Conservation (phyloP, 1,284 basidiomycete species). For the Pholiota adiposa region DNA sequence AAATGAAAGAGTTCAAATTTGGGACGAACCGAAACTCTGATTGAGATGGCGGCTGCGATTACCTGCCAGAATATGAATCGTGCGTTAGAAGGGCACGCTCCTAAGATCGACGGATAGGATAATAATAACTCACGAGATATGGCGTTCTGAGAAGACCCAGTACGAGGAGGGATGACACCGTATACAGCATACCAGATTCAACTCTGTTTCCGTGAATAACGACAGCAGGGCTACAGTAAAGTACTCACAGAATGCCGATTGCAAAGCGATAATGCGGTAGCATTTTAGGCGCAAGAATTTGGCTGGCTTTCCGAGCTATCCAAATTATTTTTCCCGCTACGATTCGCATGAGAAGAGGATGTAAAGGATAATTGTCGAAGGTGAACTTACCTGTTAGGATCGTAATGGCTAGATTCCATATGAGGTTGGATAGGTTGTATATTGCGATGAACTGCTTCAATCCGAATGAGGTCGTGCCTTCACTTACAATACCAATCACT, state of each 20-base stretch:
- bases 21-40: neutral
- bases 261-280: slow-evolving; percentile 23
- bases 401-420: slow-evolving; percentile 23
- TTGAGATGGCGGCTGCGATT: neutral
- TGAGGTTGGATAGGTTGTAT: slow-evolving; percentile 21
- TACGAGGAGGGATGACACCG: slow-evolving; percentile 17
- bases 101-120: too few relatives aligned
- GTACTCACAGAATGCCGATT: slow-evolving; percentile 25
- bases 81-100: too few relatives aligned
- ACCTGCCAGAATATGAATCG: neutral
- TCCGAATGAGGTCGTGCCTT: slow-evolving; percentile 19
- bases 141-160: slow-evolving; percentile 17
- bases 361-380: neutral
- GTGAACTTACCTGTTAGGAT: slow-evolving; percentile 21
- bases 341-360: too few relatives aligned
- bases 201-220: slow-evolving; percentile 16
- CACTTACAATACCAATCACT: slow-evolving; percentile 27
- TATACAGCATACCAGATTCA: slow-evolving; percentile 29
- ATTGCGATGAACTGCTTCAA: slow-evolving; percentile 23
- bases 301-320: slow-evolving; percentile 24
- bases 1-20: neutral
- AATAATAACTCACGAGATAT: neutral
- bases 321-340: slow-evolving; percentile 27
- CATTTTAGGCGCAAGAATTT: slow-evolving; percentile 17
- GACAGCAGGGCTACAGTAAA: neutral